Conservation (phyloP, 73 alveolate genomes). For the Paramecium tetraurelia region DNA sequence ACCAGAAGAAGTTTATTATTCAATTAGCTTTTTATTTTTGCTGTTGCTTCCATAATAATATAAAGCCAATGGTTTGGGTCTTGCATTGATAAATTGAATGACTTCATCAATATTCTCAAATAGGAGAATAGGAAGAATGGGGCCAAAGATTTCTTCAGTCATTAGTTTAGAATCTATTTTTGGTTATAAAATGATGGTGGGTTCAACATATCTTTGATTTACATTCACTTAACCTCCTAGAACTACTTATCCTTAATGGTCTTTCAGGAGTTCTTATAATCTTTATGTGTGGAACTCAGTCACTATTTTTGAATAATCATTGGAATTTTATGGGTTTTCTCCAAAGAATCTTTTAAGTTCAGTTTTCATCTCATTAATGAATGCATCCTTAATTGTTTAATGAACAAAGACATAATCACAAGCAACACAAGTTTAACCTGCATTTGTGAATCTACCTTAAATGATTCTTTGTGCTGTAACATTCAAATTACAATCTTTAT, state of each 20-base stretch:
- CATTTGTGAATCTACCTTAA: slow-evolving; percentile 85
- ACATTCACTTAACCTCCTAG: slow-evolving; percentile 75
- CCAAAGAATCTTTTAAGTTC: slow-evolving; percentile 72
- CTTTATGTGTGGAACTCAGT: slow-evolving; percentile 79
- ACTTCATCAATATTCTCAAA: slow-evolving; percentile 78
- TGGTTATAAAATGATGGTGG: slow-evolving; percentile 70
- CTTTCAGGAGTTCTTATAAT: slow-evolving; percentile 64
- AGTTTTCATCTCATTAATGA: slow-evolving; percentile 67
- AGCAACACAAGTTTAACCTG: slow-evolving; percentile 91
- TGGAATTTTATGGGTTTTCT: slow-evolving; percentile 73
- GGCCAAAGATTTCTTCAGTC: slow-evolving; percentile 91
- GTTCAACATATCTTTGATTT: slow-evolving; percentile 44
- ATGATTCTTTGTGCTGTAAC: slow-evolving; percentile 83
- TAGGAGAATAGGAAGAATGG: slow-evolving; percentile 80
- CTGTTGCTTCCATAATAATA: slow-evolving; percentile 79
- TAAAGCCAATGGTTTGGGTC: slow-evolving; percentile 91
- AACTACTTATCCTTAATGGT: slow-evolving; percentile 76
- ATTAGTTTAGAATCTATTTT: slow-evolving; percentile 43
- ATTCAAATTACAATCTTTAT: slow-evolving; percentile 80
- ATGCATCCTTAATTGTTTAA: slow-evolving; percentile 63
- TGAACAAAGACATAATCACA: slow-evolving; percentile 90
- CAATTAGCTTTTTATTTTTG: slow-evolving; percentile 70
- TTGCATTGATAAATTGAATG: slow-evolving; percentile 71
- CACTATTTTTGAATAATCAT: slow-evolving; percentile 77
- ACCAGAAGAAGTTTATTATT: slow-evolving; percentile 83